phyloP scores from a whole-genome alignment of 345 rosid species.

The Moringa oleifera region DNA sequence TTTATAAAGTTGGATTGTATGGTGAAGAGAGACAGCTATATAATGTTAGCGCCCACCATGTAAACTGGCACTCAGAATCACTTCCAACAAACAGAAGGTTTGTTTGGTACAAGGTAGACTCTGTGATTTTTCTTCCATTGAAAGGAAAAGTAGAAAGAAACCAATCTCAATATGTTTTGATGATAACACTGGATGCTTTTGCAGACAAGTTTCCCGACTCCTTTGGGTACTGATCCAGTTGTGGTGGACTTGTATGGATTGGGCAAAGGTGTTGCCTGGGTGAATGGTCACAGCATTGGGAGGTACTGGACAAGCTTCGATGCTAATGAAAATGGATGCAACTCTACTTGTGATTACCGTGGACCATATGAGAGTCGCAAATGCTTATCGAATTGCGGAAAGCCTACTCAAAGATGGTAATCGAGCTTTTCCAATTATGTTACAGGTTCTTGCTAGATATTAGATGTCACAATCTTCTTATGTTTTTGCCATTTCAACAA shows the following conservation, averaged over 20 bases:
- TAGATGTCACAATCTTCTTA: no score
- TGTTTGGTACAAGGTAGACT: slow-evolving; percentile 71
- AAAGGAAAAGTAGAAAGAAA: no score
- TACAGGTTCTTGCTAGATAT: no score
- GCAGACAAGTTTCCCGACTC: slow-evolving; percentile 49
- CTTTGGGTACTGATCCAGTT: slow-evolving; percentile 54
- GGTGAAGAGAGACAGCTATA: slow-evolving; percentile 31
- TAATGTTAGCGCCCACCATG: neutral
- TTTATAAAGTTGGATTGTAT: slow-evolving; percentile 46
- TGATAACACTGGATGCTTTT: no score
- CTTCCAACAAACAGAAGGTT: slow-evolving; percentile 32
- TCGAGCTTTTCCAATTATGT: no score
- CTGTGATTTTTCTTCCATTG: no score
- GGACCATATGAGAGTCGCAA: slow-evolving; percentile 23
- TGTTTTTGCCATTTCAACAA: neutral
- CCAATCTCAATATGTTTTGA: no score
- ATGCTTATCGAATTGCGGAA: slow-evolving; percentile 45
- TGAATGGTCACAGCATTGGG: slow-evolving; percentile 63
- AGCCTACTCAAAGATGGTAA: slow-evolving; percentile 56
- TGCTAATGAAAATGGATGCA: slow-evolving; percentile 36
- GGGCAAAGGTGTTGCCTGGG: slow-evolving; percentile 75
- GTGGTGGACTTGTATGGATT: slow-evolving; percentile 60
- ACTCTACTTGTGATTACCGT: slow-evolving; percentile 40
- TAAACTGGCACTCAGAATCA: slow-evolving; percentile 18
- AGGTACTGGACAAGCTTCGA: slow-evolving; percentile 52